These are phyloP conservation scores for Sicyos baderoa DNA, from an alignment of 306 rosid species.

Conservation along the genomic window DNA sequence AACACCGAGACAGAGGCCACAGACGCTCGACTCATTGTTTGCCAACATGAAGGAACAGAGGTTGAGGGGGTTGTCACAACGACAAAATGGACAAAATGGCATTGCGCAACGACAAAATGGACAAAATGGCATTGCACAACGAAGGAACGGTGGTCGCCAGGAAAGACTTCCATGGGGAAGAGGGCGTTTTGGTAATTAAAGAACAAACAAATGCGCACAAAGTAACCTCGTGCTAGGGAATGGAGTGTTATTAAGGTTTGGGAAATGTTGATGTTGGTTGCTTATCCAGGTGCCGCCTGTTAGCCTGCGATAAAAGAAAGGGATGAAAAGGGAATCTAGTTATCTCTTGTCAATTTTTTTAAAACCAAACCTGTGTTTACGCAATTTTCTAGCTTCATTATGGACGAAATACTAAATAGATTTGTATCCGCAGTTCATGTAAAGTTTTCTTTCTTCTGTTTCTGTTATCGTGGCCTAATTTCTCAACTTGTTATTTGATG, in stretches of 20 bases:
- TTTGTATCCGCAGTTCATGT: background rate
- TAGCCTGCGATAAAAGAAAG: background rate
- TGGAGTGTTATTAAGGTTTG: background rate
- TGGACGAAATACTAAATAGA: background rate
- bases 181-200: slow-evolving; percentile 54
- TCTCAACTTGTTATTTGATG: background rate
- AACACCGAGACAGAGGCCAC: slow-evolving; percentile 53
- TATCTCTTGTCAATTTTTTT: background rate
- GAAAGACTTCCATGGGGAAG: slow-evolving; percentile 64
- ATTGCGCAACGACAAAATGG: slow-evolving; percentile 28
- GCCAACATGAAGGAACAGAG: slow-evolving; percentile 89
- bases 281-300: background rate
- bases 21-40: slow-evolving; percentile 70
- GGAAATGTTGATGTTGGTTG: background rate
- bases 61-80: slow-evolving; percentile 40
- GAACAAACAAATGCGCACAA: background rate
- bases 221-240: background rate
- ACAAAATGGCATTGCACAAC: slow-evolving; percentile 31
- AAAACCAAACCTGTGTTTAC: background rate
- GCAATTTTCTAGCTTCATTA: slow-evolving; percentile 1
- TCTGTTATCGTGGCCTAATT: background rate
- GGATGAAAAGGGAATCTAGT: background rate
- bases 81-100: slow-evolving; percentile 40
- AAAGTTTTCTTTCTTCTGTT: background rate
- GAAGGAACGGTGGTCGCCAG: slow-evolving; percentile 36